Percentiles rank a stretch among this genome's conserved stretches.
phyloP scores from a whole-genome alignment of 164 flowering plant species.

The Dillenia turbinata region DNA sequence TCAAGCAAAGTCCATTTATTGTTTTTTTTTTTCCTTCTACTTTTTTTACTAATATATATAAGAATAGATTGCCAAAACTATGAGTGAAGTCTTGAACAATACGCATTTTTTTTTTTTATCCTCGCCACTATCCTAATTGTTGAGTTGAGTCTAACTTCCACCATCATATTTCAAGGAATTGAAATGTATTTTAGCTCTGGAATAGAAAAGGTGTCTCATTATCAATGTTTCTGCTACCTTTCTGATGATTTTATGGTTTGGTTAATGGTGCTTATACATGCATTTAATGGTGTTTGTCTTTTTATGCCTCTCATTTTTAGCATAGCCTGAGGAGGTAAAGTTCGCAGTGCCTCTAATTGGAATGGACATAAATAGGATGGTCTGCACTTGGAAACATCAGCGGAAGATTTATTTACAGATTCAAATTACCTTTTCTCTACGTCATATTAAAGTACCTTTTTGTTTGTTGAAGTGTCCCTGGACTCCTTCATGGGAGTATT shows the following conservation, averaged over 20 bases:
- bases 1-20: too few species aligned
- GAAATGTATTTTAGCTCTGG: conserved; percentile 67
- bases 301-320: conserved; percentile 36
- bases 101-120: too few species aligned
- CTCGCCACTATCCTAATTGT: neutral
- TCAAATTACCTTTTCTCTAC: neutral
- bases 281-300: conserved; percentile 14
- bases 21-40: too few species aligned
- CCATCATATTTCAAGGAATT: conserved; percentile 50
- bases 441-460: too few species aligned
- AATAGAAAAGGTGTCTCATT: conserved; percentile 54
- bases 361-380: conserved; percentile 73
- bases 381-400: conserved; percentile 53
- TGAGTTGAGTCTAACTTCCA: conserved; percentile 2
- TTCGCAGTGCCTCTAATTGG: conserved; percentile 78
- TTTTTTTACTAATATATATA: too few species aligned
- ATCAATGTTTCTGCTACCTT: neutral
- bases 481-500: too few species aligned
- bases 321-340: conserved; percentile 89
- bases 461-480: too few species aligned
- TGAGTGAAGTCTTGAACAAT: too few species aligned
- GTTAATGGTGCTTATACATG: neutral
- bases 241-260: neutral
- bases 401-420: conserved; percentile 90
- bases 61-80: too few species aligned